These are phyloP conservation scores for Cladosporium sp. DNA, from an alignment of 2,329 filamentous ascomycete genomes.

Conservation along the genomic window DNA sequence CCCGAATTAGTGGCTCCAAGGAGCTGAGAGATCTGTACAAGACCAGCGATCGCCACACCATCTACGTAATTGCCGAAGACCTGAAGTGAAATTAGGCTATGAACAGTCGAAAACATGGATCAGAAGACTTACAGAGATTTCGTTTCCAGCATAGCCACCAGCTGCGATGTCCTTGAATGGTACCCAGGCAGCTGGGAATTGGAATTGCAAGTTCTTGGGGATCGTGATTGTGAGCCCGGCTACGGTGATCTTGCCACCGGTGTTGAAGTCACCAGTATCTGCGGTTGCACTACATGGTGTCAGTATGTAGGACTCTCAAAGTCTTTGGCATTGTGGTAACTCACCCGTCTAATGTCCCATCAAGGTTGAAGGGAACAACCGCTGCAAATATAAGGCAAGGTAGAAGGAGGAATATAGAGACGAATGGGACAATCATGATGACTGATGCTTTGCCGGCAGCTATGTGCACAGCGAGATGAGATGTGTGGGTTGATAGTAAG, in stretches of 20 bases:
- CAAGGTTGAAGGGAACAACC: slow-evolving; percentile 22
- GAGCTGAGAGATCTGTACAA: slow-evolving; percentile 36
- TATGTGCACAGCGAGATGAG: neutral
- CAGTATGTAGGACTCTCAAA: neutral
- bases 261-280: slow-evolving; percentile 33
- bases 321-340: neutral
- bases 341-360: slow-evolving; percentile 29
- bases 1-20: slow-evolving; percentile 21
- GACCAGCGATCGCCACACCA: slow-evolving; percentile 35
- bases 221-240: slow-evolving; percentile 45
- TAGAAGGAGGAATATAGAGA: neutral
- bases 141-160: slow-evolving; percentile 19
- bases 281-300: neutral
- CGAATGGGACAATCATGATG: neutral
- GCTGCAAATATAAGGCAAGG: neutral
- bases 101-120: neutral
- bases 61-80: slow-evolving; percentile 39
- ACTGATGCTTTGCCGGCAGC: neutral
- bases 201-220: slow-evolving; percentile 48
- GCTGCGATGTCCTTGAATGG: slow-evolving; percentile 36
- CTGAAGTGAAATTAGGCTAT: slow-evolving; percentile 4
- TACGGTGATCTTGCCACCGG: slow-evolving; percentile 44
- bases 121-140: slow-evolving; percentile 22
- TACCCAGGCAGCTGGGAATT: slow-evolving; percentile 46
- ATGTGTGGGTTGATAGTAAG: neutral